phyloP scores from a whole-genome alignment of 805 yeast species.

The Monosporozyma servazzii region DNA sequence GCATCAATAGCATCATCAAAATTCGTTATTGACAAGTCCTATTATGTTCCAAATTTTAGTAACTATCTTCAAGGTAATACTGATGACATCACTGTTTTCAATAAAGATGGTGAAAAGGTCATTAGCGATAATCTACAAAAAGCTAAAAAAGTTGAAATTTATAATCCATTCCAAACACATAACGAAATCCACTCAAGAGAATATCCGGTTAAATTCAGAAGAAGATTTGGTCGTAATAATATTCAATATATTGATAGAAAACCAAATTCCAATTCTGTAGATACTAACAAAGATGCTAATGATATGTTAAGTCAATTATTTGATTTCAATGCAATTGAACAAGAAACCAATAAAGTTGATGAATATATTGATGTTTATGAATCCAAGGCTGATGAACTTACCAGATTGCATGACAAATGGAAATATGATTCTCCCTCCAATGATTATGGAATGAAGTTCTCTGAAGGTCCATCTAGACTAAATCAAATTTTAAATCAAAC shows the following conservation, averaged over 20 bases:
- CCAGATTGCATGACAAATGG: slow-evolving; percentile 55
- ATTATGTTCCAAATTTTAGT: slow-evolving; percentile 33
- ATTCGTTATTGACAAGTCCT: slow-evolving; percentile 56
- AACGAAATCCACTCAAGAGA: slow-evolving; percentile 31
- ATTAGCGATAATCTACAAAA: slow-evolving; percentile 15
- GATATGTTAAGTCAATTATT: slow-evolving; percentile 34
- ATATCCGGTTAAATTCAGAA: slow-evolving; percentile 51
- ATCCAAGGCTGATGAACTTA: slow-evolving; percentile 36
- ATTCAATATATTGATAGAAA: slow-evolving; percentile 68
- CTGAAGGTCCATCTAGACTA: slow-evolving; percentile 71
- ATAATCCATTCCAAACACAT: slow-evolving; percentile 29
- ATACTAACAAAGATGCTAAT: slow-evolving; percentile 7
- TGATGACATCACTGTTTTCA: slow-evolving; percentile 16
- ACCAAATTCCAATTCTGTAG: slow-evolving; percentile 33
- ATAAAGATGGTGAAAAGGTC: slow-evolving; percentile 27
- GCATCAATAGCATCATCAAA: slow-evolving; percentile 66
- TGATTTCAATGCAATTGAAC: slow-evolving; percentile 30
- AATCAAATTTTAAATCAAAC: slow-evolving; percentile 80
- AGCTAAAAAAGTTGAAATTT: slow-evolving; percentile 29
- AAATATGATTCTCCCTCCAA: slow-evolving; percentile 52
- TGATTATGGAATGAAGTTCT: slow-evolving; percentile 41
- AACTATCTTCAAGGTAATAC: slow-evolving; percentile 24
- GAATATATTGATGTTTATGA: slow-evolving; percentile 36
- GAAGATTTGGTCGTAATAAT: slow-evolving; percentile 66
- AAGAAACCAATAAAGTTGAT: slow-evolving; percentile 17